Base-by-base conservation (phyloP, 2,329 filamentous ascomycete species). In the Ascochyta koolunga region DNA sequence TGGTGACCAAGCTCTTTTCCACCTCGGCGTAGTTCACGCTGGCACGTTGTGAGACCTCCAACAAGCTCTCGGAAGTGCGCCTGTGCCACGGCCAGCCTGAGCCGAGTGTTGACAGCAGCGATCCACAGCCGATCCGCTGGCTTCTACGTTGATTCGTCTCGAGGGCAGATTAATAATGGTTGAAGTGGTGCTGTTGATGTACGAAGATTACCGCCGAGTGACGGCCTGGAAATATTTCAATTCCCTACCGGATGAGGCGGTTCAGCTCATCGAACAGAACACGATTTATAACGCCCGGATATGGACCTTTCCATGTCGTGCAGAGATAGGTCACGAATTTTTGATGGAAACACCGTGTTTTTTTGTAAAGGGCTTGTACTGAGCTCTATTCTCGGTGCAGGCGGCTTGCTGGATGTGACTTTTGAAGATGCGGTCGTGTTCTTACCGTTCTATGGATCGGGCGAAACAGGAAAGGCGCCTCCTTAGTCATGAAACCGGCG, bases 401-500 rank as follows among this genome's bases (percentile, higher is more conserved):
- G 9, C 25, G 25, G 11, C 25, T 10, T 19, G 24, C 22, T 7
- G 16, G 25, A 27, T 3, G 24, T 5, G 38, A 11, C 19, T 22
- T 10, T 36, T 15, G 10, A 46, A 31, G 7, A 29, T 27, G 36
- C 13, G 18, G 10, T 25, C 8, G 22, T 11, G 16, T 10, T 54
- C 22, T 37, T 15, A 19, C 31, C 15, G 32, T 22, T 43, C 31
- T 16, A 19, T 33, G 29, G 16, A n/a, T 10, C 0, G 18, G 4
- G 9, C 38, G 5, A 35, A 35, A 44, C 3, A 18, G 50, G 50
- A 7, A 43, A 38, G 38, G 44, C 13, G 18, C 2, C 2, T 18
- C n/a, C 45, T 54, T 54, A 54, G 51, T 54, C 45, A 54, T 4
- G 25, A 33, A 25, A 24, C 3, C 9, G 40, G 40, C 24, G 22